Evolutionary conservation across 495 filamentous ascomycete species (phyloP).

Genomic region (Xylaria scruposa): DNA sequence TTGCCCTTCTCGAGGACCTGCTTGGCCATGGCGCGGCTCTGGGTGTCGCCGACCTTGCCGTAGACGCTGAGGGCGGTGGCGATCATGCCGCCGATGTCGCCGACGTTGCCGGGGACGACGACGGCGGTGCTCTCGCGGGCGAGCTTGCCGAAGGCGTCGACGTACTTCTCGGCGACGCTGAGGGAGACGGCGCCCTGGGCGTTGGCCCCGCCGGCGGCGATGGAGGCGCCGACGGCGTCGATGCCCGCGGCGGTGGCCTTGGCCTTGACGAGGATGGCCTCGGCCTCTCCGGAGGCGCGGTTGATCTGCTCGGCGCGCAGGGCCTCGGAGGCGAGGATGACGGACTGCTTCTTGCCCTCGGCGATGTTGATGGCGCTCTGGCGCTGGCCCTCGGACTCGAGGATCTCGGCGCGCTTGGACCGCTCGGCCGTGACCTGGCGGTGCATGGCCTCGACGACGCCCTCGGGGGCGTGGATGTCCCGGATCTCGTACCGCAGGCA

Average conservation of each 20-base stretch:
- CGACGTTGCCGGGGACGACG: constrained; percentile 94
- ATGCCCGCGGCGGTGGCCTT: constrained; percentile 88
- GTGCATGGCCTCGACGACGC: constrained; percentile 96
- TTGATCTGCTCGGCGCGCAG: constrained; percentile 90
- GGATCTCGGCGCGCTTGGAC: constrained; percentile 94
- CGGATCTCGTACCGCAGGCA: constrained; percentile 97
- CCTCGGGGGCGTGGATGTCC: constrained; percentile 94
- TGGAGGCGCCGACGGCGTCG: constrained; percentile 77
- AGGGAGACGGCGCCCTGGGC: constrained; percentile 85
- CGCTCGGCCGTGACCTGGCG: constrained; percentile 96
- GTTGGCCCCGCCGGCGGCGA: constrained; percentile 69
- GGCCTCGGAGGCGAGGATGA: constrained; percentile 96
- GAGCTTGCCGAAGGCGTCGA: constrained; percentile 89
- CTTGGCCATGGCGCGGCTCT: constrained; percentile 71
- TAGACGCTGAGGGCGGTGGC: constrained; percentile 95
- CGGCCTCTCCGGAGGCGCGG: constrained; percentile 85
- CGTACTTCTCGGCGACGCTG: constrained; percentile 95
- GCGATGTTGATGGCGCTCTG: constrained; percentile 98
- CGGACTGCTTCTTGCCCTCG: constrained; percentile 93
- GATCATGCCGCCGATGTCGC: constrained; percentile 98
- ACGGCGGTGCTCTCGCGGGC: constrained; percentile 94
- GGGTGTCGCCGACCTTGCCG: constrained; percentile 88
- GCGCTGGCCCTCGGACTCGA: constrained; percentile 93
- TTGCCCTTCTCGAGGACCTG: constrained; percentile 45
- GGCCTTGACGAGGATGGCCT: constrained; percentile 87